Evolutionary conservation across 306 rosid genomes (phyloP).

Genomic region (Vigna reflexopilosa): DNA sequence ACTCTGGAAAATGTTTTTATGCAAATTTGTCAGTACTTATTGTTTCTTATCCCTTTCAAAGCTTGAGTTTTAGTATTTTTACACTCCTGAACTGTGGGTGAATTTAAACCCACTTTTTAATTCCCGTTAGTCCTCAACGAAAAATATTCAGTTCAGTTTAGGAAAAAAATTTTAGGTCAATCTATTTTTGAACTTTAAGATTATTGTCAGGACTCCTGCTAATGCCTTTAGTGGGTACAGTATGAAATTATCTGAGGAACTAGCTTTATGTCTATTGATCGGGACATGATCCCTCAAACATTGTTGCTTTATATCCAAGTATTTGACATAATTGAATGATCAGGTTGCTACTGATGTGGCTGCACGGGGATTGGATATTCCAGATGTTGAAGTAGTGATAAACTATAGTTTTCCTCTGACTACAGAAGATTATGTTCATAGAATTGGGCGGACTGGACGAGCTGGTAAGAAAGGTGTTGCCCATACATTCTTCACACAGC

Average conservation of each 20-base stretch:
- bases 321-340: conserved; percentile 30
- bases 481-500: conserved; percentile 89
- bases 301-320: conserved; percentile 4
- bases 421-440: conserved; percentile 93
- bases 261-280: conserved; percentile 10
- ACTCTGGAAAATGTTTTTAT: conserved; percentile 10
- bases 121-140: not conserved
- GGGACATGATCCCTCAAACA: conserved; percentile 10
- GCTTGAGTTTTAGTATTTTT: conserved; percentile 11
- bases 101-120: not conserved
- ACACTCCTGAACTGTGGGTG: not conserved
- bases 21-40: conserved; percentile 3
- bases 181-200: not conserved
- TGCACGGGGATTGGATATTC: conserved; percentile 97
- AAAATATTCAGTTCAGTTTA: not conserved
- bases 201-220: not conserved
- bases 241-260: conserved; percentile 15
- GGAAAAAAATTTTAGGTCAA: not conserved
- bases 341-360: conserved; percentile 99
- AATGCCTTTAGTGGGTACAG: conserved; percentile 14
- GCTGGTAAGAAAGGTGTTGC: conserved; percentile 98
- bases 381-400: conserved; percentile 95
- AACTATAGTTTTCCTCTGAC: conserved; percentile 95
- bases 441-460: conserved; percentile 97
- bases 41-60: conserved; percentile 11